phyloP scores from a whole-genome alignment of 441 rosid species.

The Arabidopsis lyrata region DNA sequence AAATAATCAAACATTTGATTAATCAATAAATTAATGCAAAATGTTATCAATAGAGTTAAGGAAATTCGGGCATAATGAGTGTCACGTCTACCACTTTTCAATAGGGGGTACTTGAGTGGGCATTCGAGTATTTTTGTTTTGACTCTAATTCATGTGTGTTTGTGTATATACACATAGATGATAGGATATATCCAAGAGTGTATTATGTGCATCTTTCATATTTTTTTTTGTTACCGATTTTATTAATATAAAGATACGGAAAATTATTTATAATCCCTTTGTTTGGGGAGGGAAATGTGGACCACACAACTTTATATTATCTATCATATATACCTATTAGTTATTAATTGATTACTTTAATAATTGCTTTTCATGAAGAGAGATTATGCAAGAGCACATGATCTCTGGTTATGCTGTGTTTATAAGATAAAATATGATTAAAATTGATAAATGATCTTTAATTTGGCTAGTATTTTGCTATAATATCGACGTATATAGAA shows the following conservation, averaged over 20 bases:
- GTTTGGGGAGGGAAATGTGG: constrained; percentile 31
- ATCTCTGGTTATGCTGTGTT: constrained; percentile 30
- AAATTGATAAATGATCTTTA: neutral
- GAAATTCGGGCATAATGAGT: constrained; percentile 33
- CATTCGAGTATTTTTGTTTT: constrained; percentile 41
- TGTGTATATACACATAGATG: neutral
- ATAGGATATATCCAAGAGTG: neutral
- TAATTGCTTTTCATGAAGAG: constrained; percentile 17
- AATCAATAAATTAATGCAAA: constrained; percentile 13
- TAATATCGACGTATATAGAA: neutral
- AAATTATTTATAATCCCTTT: constrained; percentile 26
- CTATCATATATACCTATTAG: constrained; percentile 19
- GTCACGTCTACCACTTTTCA: constrained; percentile 40
- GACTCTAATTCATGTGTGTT: constrained; percentile 23
- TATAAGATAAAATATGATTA: constrained; percentile 1
- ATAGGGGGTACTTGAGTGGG: constrained; percentile 40
- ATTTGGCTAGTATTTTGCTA: neutral
- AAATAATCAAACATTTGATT: constrained; percentile 9
- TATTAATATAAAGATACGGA: constrained; percentile 12
- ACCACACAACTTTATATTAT: constrained; percentile 36
- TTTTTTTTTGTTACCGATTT: neutral
- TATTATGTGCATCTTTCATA: constrained; percentile 19
- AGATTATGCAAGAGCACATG: constrained; percentile 37
- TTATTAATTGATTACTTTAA: constrained; percentile 15
- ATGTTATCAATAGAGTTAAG: constrained; percentile 29